These are phyloP conservation scores for Puccinia polysora DNA, from an alignment of 1,284 basidiomycete species.

Conservation along the genomic window DNA sequence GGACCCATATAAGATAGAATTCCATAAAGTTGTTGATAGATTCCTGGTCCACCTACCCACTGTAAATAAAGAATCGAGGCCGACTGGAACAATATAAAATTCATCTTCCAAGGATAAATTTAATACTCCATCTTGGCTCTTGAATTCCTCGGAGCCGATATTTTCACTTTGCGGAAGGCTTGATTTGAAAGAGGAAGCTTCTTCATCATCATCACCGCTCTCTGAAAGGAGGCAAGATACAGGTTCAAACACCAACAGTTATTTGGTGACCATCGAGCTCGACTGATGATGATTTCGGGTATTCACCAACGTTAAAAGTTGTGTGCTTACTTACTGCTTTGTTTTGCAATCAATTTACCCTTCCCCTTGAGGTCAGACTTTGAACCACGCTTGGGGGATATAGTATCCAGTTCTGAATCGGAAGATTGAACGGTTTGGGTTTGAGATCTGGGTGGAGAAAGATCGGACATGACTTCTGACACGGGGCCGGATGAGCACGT, in stretches of 20 bases:
- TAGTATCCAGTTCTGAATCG: too few species aligned
- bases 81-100: constrained; percentile 48
- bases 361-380: constrained; percentile 13
- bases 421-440: not conserved
- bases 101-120: constrained; percentile 36
- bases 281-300: too few species aligned
- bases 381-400: too few species aligned
- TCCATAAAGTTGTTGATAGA: constrained; percentile 47
- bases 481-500: not conserved
- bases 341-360: constrained; percentile 17
- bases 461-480: not conserved
- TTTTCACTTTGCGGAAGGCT: not conserved
- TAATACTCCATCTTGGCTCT: constrained; percentile 27
- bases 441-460: not conserved
- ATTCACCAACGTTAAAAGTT: too few species aligned
- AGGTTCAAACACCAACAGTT: too few species aligned
- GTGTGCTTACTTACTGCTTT: not conserved
- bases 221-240: not conserved
- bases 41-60: constrained; percentile 46
- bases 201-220: not conserved
- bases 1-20: not conserved
- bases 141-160: constrained; percentile 10
- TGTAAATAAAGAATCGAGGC: constrained; percentile 51
- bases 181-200: not conserved
- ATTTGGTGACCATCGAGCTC: too few species aligned